Conservation (phyloP, 768 basidiomycete species). For the Phylloporus sp. region DNA sequence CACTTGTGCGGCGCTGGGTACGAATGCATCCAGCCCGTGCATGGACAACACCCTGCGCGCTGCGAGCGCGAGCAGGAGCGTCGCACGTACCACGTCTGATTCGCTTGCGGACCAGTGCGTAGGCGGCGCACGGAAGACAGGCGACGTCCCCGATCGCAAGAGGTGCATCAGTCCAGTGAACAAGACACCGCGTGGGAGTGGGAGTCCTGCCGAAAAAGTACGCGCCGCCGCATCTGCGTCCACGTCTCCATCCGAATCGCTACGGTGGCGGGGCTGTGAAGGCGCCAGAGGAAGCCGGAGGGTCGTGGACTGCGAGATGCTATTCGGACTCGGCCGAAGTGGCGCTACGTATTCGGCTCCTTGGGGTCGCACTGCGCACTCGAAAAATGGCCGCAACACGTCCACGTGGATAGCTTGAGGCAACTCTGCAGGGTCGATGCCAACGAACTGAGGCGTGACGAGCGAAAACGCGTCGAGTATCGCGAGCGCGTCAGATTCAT, state of each 20-base stretch:
- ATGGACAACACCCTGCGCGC: conserved; percentile 42
- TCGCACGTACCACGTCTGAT: conserved; percentile 66
- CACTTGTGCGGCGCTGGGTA: conserved; percentile 27
- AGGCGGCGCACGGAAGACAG: conserved; percentile 67
- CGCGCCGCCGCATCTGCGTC: background rate
- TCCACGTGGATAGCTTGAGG: conserved; percentile 26
- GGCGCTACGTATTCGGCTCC: conserved; percentile 48
- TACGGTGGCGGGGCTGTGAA: background rate
- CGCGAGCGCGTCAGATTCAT: conserved; percentile 56
- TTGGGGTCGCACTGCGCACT: conserved; percentile 41
- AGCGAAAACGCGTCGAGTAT: conserved; percentile 30
- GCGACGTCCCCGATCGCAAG: conserved; percentile 69
- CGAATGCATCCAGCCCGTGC: conserved; percentile 40
- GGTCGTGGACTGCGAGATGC: conserved; percentile 56
- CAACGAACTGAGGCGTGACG: conserved; percentile 18
- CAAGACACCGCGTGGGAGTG: conserved; percentile 60
- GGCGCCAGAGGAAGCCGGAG: conserved; percentile 37
- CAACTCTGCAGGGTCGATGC: conserved; percentile 20
- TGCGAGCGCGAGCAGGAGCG: conserved; percentile 57
- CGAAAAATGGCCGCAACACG: conserved; percentile 52
- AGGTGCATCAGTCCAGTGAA: conserved; percentile 72
- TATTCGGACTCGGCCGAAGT: conserved; percentile 44
- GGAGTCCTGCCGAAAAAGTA: conserved; percentile 35
- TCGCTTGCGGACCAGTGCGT: conserved; percentile 76
- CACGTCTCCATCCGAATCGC: background rate